phyloP scores from a whole-genome alignment of 208 protist genomes.

The Tritrichomonas musculus region DNA sequence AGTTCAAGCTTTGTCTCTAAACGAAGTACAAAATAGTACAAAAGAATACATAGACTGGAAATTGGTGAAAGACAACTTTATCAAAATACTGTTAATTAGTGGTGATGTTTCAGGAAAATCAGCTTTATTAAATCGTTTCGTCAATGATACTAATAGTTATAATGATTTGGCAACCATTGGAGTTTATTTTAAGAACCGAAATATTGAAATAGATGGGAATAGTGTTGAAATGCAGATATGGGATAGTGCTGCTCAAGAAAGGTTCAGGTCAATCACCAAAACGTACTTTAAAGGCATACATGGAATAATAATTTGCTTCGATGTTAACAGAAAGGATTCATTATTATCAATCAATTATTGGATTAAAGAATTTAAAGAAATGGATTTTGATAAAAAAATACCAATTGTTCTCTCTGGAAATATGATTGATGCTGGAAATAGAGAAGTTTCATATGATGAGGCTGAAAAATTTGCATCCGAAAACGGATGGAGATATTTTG shows the following conservation, averaged over 20 bases:
- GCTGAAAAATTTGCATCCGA: too few species aligned
- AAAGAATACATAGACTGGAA: too few species aligned
- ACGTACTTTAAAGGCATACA: neutral
- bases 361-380: neutral
- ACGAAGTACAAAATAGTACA: too few species aligned
- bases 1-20: too few species aligned
- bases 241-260: conserved; percentile 26
- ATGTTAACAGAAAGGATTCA: neutral
- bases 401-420: neutral
- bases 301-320: neutral
- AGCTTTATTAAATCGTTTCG: neutral
- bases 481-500: too few species aligned
- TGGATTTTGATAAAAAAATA: too few species aligned
- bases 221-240: neutral
- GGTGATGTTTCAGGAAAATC: neutral
- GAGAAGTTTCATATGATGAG: too few species aligned
- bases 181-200: neutral
- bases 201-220: neutral
- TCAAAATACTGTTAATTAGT: neutral
- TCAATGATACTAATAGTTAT: too few species aligned
- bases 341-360: neutral
- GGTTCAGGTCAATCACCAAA: neutral
- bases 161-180: neutral
- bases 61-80: too few species aligned
- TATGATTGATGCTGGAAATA: neutral